Percentiles rank a stretch among this genome's conserved stretches.
These are phyloP conservation scores for Acanthamoeba sp. DNA, from an alignment of 208 protist genomes.

Conservation along the genomic window DNA sequence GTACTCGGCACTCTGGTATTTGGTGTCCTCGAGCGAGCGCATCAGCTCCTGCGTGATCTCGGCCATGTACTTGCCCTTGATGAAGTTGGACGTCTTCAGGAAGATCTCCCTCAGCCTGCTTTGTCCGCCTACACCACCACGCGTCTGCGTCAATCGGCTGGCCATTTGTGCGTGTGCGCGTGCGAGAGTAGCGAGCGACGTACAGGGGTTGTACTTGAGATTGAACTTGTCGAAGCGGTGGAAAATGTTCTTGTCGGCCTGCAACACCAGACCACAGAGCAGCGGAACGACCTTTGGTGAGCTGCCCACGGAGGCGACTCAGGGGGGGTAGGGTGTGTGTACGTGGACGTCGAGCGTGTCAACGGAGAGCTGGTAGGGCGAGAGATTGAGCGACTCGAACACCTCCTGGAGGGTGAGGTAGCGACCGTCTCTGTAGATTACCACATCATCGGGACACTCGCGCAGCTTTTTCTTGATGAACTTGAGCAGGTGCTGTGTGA, in stretches of 20 bases:
- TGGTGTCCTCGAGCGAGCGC: not conserved
- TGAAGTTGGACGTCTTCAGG: not conserved
- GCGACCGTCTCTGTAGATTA: slow-evolving; percentile 37
- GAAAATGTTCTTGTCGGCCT: slow-evolving; percentile 94
- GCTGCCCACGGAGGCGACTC: not conserved
- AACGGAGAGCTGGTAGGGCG: slow-evolving; percentile 93
- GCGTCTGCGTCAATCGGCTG: too few relatives aligned
- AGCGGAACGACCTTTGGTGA: not conserved
- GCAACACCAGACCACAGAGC: not conserved
- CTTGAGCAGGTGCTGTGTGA: slow-evolving; percentile 92
- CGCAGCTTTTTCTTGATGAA: slow-evolving; percentile 92
- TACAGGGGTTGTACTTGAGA: slow-evolving; percentile 96
- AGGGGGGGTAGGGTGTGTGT: not conserved
- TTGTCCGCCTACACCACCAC: slow-evolving; percentile 94
- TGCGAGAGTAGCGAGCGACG: slow-evolving; percentile 97
- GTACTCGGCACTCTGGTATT: slow-evolving; percentile 94
- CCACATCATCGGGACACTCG: slow-evolving; percentile 44
- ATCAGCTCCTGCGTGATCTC: slow-evolving; percentile 85
- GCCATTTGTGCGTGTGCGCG: slow-evolving; percentile 94
- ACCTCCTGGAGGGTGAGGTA: slow-evolving; percentile 86
- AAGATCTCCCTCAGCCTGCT: slow-evolving; percentile 26
- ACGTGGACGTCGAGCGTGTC: slow-evolving; percentile 94
- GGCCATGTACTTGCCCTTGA: slow-evolving; percentile 31
- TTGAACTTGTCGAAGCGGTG: slow-evolving; percentile 99
- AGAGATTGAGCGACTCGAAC: slow-evolving; percentile 86